A percentile compares a stretch with the other conserved stretches of the same genome.
Evolutionary conservation across 2,329 filamentous ascomycete species (phyloP).

Genomic region (Cladosporium sp.): DNA sequence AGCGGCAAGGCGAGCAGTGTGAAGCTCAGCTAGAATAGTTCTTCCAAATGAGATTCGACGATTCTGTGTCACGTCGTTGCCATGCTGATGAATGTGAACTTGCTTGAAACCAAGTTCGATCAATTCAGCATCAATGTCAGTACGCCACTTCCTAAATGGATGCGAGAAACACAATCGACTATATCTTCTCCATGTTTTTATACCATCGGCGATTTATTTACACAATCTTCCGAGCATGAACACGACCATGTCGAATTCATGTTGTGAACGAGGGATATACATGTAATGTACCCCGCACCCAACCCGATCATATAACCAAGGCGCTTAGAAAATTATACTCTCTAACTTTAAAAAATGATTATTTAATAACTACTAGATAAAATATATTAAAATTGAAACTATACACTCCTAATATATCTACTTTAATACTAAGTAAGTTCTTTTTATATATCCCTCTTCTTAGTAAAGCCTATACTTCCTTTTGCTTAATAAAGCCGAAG

Average conservation of each 20-base stretch:
- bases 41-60: not conserved
- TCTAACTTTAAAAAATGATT: too few relatives aligned
- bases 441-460: too few relatives aligned
- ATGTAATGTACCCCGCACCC: too few relatives aligned
- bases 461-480: too few relatives aligned
- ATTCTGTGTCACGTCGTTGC: not conserved
- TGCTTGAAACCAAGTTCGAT: not conserved
- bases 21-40: conserved; percentile 1
- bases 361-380: too few relatives aligned
- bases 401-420: too few relatives aligned
- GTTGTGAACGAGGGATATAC: not conserved
- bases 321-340: too few relatives aligned
- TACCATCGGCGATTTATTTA: not conserved
- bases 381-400: too few relatives aligned
- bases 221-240: not conserved
- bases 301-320: too few relatives aligned
- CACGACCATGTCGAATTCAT: not conserved
- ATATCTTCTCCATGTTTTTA: not conserved
- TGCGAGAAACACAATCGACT: not conserved
- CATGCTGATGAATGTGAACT: too few relatives aligned
- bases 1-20: conserved; percentile 20
- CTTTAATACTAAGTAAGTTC: too few relatives aligned
- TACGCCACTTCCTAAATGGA: not conserved
- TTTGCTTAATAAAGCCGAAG: too few relatives aligned
- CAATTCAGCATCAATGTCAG: not conserved